Evolutionary conservation across 352 stramenopile genomes (phyloP).

Genomic region (Pythium insidiosum): DNA sequence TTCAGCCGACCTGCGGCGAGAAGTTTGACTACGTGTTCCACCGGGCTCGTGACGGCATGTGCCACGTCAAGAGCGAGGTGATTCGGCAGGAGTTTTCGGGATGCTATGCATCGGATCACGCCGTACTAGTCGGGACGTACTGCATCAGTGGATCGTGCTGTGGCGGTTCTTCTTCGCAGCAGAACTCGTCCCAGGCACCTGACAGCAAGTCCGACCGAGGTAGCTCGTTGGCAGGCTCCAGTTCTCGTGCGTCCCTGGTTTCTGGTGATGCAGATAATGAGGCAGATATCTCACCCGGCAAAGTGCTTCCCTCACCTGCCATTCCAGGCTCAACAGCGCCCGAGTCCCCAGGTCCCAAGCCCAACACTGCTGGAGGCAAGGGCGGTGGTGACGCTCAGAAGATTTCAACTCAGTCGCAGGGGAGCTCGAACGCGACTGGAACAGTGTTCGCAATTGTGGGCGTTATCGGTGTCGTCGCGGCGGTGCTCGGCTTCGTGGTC

Average conservation of each 20-base stretch:
- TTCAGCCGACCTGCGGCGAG: slow-evolving; percentile 39
- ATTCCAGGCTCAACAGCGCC: not conserved
- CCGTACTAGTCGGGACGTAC: slow-evolving; percentile 41
- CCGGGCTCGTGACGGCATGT: slow-evolving; percentile 32
- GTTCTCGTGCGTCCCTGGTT: not conserved
- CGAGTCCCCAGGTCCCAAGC: not conserved
- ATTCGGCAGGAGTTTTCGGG: slow-evolving; percentile 50
- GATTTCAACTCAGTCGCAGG: slow-evolving; percentile 33
- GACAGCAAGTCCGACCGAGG: not conserved
- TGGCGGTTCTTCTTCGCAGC: slow-evolving; percentile 7
- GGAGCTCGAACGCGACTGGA: slow-evolving; percentile 21
- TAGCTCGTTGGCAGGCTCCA: not conserved
- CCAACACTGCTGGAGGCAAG: not conserved
- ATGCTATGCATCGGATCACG: slow-evolving; percentile 75
- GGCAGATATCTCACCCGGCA: slow-evolving; percentile 6
- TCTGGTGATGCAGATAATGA: slow-evolving; percentile 1
- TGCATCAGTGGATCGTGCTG: slow-evolving; percentile 58
- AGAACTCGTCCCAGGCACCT: slow-evolving; percentile 10
- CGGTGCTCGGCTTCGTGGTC: slow-evolving; percentile 45
- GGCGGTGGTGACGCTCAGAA: slow-evolving; percentile 9
- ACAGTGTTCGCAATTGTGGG: slow-evolving; percentile 47
- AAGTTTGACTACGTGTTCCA: slow-evolving; percentile 71
- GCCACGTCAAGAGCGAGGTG: slow-evolving; percentile 44
- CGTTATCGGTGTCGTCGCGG: slow-evolving; percentile 25
- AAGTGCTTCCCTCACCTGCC: slow-evolving; percentile 3